A percentile compares a stretch with the other conserved stretches of the same genome.
Conservation (phyloP, 2,329 filamentous ascomycete genomes). For the Xylogone sp. region DNA sequence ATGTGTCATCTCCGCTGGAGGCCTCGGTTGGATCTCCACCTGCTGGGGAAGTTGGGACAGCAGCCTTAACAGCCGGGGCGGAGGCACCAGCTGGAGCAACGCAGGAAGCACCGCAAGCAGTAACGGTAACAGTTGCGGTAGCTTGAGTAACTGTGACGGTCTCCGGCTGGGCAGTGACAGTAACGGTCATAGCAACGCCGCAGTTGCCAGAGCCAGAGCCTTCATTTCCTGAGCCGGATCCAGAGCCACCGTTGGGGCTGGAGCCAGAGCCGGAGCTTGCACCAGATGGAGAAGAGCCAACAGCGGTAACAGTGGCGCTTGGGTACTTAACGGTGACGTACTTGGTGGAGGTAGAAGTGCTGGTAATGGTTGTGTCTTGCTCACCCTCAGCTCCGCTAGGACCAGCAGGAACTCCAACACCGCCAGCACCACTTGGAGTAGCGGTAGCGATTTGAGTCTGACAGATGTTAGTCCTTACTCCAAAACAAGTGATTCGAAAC, state of each 20-base stretch:
- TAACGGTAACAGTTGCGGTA: constrained; percentile 1
- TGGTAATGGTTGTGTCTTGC: constrained; percentile 11
- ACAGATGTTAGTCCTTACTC: too few species aligned
- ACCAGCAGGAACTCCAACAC: constrained; percentile 6
- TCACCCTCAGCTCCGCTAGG: constrained; percentile 1
- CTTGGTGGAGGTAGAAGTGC: constrained; percentile 13
- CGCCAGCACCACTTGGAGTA: constrained; percentile 8
- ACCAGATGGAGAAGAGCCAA: neutral
- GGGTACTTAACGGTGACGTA: constrained; percentile 12
- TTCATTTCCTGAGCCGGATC: neutral
- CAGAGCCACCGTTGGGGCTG: neutral
- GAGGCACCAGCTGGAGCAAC: constrained; percentile 3
- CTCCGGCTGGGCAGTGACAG: constrained; percentile 15
- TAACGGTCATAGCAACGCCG: constrained; percentile 24
- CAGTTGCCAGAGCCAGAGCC: constrained; percentile 8
- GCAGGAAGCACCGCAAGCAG: constrained; percentile 1
- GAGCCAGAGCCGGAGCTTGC: neutral
- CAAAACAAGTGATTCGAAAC: too few species aligned
- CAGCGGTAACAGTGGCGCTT: constrained; percentile 4
- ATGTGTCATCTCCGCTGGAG: neutral
- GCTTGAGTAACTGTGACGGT: constrained; percentile 8
- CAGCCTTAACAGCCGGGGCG: constrained; percentile 3
- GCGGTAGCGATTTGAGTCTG: constrained; percentile 20
- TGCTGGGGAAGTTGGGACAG: constrained; percentile 3
- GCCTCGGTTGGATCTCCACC: neutral